These are phyloP conservation scores for Meira miltonrushii DNA, from an alignment of 1,284 basidiomycete species.

Conservation along the genomic window DNA sequence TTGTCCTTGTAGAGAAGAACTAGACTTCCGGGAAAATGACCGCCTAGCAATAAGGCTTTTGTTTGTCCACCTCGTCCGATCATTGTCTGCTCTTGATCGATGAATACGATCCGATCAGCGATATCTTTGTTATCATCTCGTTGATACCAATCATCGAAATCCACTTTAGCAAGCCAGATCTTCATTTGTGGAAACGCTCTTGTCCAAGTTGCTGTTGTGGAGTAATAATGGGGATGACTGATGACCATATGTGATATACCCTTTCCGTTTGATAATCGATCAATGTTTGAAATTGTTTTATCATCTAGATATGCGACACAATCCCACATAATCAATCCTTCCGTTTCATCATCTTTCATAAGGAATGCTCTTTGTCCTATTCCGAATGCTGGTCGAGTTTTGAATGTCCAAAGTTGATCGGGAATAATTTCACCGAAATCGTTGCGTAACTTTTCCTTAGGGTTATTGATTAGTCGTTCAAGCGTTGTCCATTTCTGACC, in stretches of 20 bases:
- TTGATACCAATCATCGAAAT: slow-evolving; percentile 24
- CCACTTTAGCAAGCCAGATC: slow-evolving; percentile 20
- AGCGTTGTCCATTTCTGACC: slow-evolving; percentile 30
- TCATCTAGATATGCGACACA: slow-evolving; percentile 28
- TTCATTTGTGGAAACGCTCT: slow-evolving; percentile 22
- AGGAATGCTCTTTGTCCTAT: slow-evolving; percentile 31
- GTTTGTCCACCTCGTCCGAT: neutral
- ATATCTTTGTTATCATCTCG: neutral
- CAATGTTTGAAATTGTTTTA: slow-evolving; percentile 17
- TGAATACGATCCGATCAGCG: neutral
- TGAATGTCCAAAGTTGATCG: slow-evolving; percentile 20
- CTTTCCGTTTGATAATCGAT: slow-evolving; percentile 21
- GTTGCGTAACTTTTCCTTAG: slow-evolving; percentile 9
- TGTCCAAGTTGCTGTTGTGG: slow-evolving; percentile 21
- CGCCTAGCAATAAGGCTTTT: slow-evolving; percentile 21
- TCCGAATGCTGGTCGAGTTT: slow-evolving; percentile 19
- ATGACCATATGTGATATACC: slow-evolving; percentile 24
- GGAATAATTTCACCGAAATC: slow-evolving; percentile 23
- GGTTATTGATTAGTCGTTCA: slow-evolving; percentile 10
- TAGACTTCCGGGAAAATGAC: slow-evolving; percentile 25
- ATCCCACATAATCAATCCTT: slow-evolving; percentile 28
- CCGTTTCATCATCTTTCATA: slow-evolving; percentile 16
- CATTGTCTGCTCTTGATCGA: slow-evolving; percentile 8
- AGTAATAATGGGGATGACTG: slow-evolving; percentile 25
- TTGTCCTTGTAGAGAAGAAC: slow-evolving; percentile 23